phyloP scores from a whole-genome alignment of 768 basidiomycete species.

The Lactifluus pinguis region DNA sequence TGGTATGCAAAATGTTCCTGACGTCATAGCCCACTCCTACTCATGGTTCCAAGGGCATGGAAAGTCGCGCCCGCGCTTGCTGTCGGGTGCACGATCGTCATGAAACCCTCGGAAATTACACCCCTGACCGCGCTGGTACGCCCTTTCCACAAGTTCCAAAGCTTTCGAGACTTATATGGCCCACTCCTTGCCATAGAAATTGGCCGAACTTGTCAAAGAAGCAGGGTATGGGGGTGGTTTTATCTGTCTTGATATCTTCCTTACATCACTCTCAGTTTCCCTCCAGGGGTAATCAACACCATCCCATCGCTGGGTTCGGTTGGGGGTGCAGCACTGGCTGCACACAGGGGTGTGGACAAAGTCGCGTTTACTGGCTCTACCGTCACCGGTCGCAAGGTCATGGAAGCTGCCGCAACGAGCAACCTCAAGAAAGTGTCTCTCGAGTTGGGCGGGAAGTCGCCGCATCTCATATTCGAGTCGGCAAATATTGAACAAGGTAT shows the following conservation, averaged over 20 bases:
- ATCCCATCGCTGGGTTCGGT: slow-evolving; percentile 73
- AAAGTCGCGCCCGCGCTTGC: slow-evolving; percentile 92
- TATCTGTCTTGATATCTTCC: neutral
- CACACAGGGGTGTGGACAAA: slow-evolving; percentile 84
- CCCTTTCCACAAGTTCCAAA: slow-evolving; percentile 1
- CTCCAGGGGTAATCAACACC: slow-evolving; percentile 85
- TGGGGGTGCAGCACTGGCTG: slow-evolving; percentile 77
- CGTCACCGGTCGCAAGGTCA: slow-evolving; percentile 78
- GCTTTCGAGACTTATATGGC: slow-evolving; percentile 11
- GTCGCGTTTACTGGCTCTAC: slow-evolving; percentile 95
- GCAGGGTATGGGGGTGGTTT: slow-evolving; percentile 51
- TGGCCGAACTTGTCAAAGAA: slow-evolving; percentile 72
- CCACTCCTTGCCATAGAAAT: slow-evolving; percentile 41
- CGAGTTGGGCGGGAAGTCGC: slow-evolving; percentile 91
- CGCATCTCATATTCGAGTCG: slow-evolving; percentile 81
- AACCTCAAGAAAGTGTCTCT: slow-evolving; percentile 96
- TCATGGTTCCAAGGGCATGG: slow-evolving; percentile 51
- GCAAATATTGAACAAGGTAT: slow-evolving; percentile 83
- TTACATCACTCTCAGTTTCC: slow-evolving; percentile 46
- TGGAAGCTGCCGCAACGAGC: slow-evolving; percentile 85
- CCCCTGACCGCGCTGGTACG: slow-evolving; percentile 74
- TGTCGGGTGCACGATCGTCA: slow-evolving; percentile 84
- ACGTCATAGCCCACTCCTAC: neutral
- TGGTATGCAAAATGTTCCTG: slow-evolving; percentile 36
- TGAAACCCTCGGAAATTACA: slow-evolving; percentile 89